Evolutionary conservation across 2,329 filamentous ascomycete genomes (phyloP).

Genomic region (Fusarium lateritium): DNA sequence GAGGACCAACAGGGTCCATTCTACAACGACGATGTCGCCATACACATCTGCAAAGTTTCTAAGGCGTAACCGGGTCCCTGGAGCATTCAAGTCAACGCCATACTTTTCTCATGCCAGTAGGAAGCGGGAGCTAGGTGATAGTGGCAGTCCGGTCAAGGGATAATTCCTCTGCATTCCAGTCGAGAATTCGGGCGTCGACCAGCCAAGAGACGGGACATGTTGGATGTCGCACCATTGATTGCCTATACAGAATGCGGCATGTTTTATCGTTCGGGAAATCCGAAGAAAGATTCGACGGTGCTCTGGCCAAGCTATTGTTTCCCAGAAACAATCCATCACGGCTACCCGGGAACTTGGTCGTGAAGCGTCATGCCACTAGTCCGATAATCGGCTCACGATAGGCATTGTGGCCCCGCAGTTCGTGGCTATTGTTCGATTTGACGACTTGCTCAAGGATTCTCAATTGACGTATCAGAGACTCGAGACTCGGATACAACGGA

Average conservation of each 20-base stretch:
- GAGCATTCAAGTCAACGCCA: conserved; percentile 15
- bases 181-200: conserved; percentile 14
- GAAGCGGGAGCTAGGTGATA: conserved; percentile 8
- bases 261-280: conserved; percentile 20
- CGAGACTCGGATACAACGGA: conserved; percentile 21
- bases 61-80: conserved; percentile 34
- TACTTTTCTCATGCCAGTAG: conserved; percentile 13
- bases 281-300: conserved; percentile 2
- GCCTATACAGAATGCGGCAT: conserved; percentile 23
- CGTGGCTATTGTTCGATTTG: conserved; percentile 1
- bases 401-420: conserved; percentile 28
- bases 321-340: background rate
- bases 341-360: conserved; percentile 17
- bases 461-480: conserved; percentile 25
- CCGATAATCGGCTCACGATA: conserved; percentile 37
- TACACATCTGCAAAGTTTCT: conserved; percentile 64
- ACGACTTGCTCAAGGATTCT: conserved; percentile 8
- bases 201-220: conserved; percentile 11
- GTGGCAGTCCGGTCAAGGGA: conserved; percentile 15
- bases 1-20: conserved; percentile 73
- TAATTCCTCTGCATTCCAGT: conserved; percentile 45
- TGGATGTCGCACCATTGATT: conserved; percentile 21
- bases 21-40: conserved; percentile 71
- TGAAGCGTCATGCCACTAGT: conserved; percentile 41
- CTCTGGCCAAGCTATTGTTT: conserved; percentile 14